Percentiles rank a stretch among this genome's conserved stretches.
phyloP scores from a whole-genome alignment of 1,284 basidiomycete genomes.

The Moesziomyces globuligerus region DNA sequence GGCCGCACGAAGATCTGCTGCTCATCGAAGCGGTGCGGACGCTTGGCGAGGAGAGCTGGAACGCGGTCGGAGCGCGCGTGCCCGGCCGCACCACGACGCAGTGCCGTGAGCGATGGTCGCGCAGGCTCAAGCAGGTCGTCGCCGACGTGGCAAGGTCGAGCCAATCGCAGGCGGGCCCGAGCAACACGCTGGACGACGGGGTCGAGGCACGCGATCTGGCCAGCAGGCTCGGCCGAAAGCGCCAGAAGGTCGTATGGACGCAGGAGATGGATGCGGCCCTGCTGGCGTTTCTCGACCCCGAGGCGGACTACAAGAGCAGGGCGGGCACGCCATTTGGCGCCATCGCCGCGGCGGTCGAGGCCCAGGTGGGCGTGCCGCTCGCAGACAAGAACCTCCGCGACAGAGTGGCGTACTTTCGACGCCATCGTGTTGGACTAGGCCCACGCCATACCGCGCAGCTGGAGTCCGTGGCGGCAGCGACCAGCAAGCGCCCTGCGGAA shows the following conservation, averaged over 20 bases:
- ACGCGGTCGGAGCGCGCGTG: conserved; percentile 20
- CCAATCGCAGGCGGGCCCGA: neutral
- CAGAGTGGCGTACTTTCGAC: conserved; percentile 3
- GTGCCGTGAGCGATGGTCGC: conserved; percentile 37
- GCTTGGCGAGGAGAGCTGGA: conserved; percentile 31
- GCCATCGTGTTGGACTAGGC: neutral
- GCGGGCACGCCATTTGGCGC: conserved; percentile 16
- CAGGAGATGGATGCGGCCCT: conserved; percentile 22
- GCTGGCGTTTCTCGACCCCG: conserved; percentile 10
- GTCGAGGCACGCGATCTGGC: neutral
- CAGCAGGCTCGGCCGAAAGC: conserved; percentile 5
- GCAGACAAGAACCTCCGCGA: conserved; percentile 32
- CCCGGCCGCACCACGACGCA: conserved; percentile 32
- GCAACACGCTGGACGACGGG: neutral
- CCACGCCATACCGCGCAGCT: neutral
- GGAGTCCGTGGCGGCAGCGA: neutral
- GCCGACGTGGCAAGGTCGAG: neutral
- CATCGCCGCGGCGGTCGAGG: conserved; percentile 15
- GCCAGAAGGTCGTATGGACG: conserved; percentile 24
- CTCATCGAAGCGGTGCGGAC: conserved; percentile 18
- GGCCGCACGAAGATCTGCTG: conserved; percentile 20
- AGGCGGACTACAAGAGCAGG: conserved; percentile 6
- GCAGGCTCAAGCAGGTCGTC: conserved; percentile 25
- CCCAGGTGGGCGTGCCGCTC: conserved; percentile 2
- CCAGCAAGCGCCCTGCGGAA: neutral